Base-by-base conservation (phyloP, 192 early-diverging fungal species). In the Neocallimastix lanati region DNA sequence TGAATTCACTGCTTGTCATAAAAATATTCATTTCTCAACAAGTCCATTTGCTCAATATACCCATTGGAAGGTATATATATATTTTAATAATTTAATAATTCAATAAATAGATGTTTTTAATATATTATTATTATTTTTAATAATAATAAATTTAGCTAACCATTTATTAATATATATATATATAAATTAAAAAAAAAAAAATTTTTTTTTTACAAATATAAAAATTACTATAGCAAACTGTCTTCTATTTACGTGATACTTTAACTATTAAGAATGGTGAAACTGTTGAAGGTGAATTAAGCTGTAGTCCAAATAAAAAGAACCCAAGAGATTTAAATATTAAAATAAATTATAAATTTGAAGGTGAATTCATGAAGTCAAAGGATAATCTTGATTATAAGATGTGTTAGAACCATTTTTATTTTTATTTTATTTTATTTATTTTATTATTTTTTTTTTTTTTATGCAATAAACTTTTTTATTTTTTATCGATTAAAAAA, bases 271-370 rank as follows among this genome's bases (percentile, higher is more conserved):
- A 93, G 80, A 85, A 88, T 77, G 92, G 93, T 76, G 95, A 95
- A 77, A 83, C 58, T 40, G 90, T 95, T 84, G 84, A 82, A 67
- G 94, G 94, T 27, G 86, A 80, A 76, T 90, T 96, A 76, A 78
- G 86, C 83, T 86, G 91, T 80, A 79, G 88, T 80, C 90, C 91
- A 76, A 98, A 98, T 81, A 86, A 82, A 76, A 87, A 85, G 80
- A 99, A 99, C 87, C 92, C 93, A 67, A 90, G 98, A 82, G 96
- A 99, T 84, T 86, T 97, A 67, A 96, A 98, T 81, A 97, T 99
- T 82, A 86, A 82, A 37, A 93, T 98, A 79, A 82, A 88, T 76
- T 93, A 93, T 80, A 83, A 86, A 77, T 89, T 90, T 81, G 78
- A 89, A 2, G 94, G 94, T 76, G 85, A 87, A 80, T 76, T 86